A percentile compares a stretch with the other conserved stretches of the same genome.
Conservation (phyloP, 2,329 filamentous ascomycete genomes). For the Hypoxylon sp. region DNA sequence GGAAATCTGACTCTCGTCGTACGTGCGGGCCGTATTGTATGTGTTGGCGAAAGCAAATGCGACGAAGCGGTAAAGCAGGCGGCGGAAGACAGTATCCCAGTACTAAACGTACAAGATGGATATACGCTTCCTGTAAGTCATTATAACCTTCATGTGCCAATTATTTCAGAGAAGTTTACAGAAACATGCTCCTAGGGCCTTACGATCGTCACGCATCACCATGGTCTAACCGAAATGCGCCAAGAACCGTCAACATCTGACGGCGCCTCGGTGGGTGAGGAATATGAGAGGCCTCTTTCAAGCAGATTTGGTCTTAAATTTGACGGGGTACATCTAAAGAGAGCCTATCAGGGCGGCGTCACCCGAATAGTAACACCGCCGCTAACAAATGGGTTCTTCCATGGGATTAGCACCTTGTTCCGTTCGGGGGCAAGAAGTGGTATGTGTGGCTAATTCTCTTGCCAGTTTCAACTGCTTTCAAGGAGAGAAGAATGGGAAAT, state of each 20-base stretch:
- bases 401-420: constrained; percentile 41
- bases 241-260: constrained; percentile 44
- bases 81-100: constrained; percentile 17
- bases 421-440: constrained; percentile 41
- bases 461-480: not conserved
- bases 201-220: constrained; percentile 32
- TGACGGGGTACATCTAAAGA: constrained; percentile 41
- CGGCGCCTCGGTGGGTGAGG: constrained; percentile 34
- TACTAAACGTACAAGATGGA: constrained; percentile 29
- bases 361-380: constrained; percentile 43
- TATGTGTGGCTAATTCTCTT: constrained; percentile 13
- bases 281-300: constrained; percentile 32
- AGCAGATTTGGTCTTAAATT: constrained; percentile 42
- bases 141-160: not conserved
- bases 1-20: constrained; percentile 40
- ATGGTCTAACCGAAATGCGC: constrained; percentile 42
- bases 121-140: constrained; percentile 37
- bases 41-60: constrained; percentile 36
- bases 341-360: constrained; percentile 36
- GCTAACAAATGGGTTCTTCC: constrained; percentile 39
- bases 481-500: not conserved
- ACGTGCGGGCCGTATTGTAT: constrained; percentile 34
- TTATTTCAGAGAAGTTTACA: constrained; percentile 15
- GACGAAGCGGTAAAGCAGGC: constrained; percentile 24
- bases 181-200: constrained; percentile 26